Conservation (phyloP, 2,329 filamentous ascomycete species). For the Blumeria hordei region DNA sequence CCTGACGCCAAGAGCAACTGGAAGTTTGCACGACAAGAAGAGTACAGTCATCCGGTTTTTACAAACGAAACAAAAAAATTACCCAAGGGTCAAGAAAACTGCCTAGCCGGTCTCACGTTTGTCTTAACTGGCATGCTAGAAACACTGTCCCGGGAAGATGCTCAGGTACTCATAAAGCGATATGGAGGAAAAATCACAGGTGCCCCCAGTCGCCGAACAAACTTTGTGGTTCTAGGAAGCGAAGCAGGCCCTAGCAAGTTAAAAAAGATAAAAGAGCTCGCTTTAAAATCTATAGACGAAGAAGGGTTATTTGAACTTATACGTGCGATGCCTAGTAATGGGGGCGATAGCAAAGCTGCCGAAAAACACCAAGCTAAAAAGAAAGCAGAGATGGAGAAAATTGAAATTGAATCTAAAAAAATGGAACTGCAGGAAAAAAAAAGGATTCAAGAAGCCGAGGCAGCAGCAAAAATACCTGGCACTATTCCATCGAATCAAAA, state of each 20-base stretch:
- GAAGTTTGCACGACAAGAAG: constrained; percentile 29
- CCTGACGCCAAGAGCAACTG: constrained; percentile 60
- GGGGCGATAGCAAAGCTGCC: constrained; percentile 70
- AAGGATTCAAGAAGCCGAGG: constrained; percentile 26
- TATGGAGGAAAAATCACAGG: constrained; percentile 81
- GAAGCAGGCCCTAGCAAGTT: constrained; percentile 91
- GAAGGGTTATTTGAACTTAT: constrained; percentile 79
- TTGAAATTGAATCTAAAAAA: constrained; percentile 55
- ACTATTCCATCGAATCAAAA: constrained; percentile 18
- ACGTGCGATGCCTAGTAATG: constrained; percentile 53
- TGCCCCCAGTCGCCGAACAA: constrained; percentile 78
- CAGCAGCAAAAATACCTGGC: constrained; percentile 19
- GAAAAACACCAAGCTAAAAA: constrained; percentile 69
- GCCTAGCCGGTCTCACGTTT: constrained; percentile 69
- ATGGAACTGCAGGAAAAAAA: constrained; percentile 63
- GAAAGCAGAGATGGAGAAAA: constrained; percentile 60
- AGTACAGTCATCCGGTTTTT: constrained; percentile 37
- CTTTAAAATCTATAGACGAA: constrained; percentile 83
- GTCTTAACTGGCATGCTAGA: constrained; percentile 84
- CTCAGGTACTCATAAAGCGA: constrained; percentile 63
- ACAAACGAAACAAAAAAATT: constrained; percentile 42
- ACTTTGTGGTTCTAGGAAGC: constrained; percentile 69
- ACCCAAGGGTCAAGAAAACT: constrained; percentile 68
- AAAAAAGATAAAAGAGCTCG: constrained; percentile 54
- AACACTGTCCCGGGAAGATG: constrained; percentile 63